A percentile compares a stretch with the other conserved stretches of the same genome.
Conservation (phyloP, 129 eudicot genomes). For the Gnaphalium uliginosum region DNA sequence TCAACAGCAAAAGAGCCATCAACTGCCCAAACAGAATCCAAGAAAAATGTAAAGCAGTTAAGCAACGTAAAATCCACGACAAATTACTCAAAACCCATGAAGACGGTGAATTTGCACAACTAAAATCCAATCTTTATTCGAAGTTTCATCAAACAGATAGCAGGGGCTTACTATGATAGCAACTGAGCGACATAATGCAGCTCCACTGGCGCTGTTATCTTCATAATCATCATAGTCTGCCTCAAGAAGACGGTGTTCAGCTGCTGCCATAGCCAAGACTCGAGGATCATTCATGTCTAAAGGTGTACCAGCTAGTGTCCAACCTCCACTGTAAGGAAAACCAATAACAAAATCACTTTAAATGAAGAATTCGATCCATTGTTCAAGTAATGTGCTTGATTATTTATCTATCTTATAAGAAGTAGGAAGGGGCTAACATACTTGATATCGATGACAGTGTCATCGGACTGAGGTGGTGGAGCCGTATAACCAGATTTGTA, state of each 20-base stretch:
- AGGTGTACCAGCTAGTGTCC: constrained; percentile 76
- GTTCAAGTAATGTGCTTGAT: background rate
- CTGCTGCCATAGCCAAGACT: constrained; percentile 72
- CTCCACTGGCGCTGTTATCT: constrained; percentile 65
- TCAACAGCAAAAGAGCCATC: constrained; percentile 74
- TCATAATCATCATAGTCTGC: constrained; percentile 77
- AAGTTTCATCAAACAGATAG: background rate
- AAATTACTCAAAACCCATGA: background rate
- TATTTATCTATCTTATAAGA: background rate
- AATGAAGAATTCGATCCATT: background rate
- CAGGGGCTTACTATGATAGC: constrained; percentile 64
- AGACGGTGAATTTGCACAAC: background rate
- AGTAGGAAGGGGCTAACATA: constrained; percentile 26
- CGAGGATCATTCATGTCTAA: constrained; percentile 79
- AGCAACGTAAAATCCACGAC: background rate
- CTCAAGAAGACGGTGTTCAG: constrained; percentile 71
- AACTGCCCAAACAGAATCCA: constrained; percentile 41
- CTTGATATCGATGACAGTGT: constrained; percentile 73
- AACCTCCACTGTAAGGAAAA: constrained; percentile 53
- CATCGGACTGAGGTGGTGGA: constrained; percentile 52
- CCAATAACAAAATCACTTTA: background rate
- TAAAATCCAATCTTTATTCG: background rate
- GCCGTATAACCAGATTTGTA: constrained; percentile 77
- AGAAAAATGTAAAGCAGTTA: background rate
- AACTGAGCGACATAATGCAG: constrained; percentile 81